These are phyloP conservation scores for Termitomyces sp. DNA, from an alignment of 768 basidiomycete species.

Conservation along the genomic window DNA sequence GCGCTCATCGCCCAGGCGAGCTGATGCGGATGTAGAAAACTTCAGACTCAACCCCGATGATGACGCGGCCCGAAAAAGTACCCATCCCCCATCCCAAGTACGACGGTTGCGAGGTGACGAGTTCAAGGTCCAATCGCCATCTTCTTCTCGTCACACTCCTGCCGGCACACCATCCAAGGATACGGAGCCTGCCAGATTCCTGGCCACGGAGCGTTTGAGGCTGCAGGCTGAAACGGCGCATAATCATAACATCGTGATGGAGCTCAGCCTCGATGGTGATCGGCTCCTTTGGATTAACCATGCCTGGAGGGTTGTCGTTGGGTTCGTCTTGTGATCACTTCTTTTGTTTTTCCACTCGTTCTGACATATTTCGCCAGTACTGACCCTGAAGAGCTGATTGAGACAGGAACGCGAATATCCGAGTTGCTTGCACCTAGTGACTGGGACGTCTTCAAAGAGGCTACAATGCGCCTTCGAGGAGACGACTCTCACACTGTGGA, in stretches of 20 bases:
- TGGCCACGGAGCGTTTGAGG: constrained; percentile 83
- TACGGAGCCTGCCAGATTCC: constrained; percentile 73
- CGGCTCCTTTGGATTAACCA: constrained; percentile 95
- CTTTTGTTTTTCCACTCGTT: neutral
- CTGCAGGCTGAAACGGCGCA: constrained; percentile 93
- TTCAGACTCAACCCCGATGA: constrained; percentile 50
- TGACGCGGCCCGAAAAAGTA: constrained; percentile 43
- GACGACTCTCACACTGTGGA: constrained; percentile 95
- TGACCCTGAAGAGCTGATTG: constrained; percentile 73
- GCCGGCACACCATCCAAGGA: constrained; percentile 43
- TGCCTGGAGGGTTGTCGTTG: constrained; percentile 89
- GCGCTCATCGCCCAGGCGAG: constrained; percentile 28
- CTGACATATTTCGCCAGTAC: constrained; percentile 41
- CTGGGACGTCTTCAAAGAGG: constrained; percentile 78
- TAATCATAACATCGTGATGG: constrained; percentile 93
- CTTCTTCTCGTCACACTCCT: constrained; percentile 22
- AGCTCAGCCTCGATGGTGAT: constrained; percentile 90
- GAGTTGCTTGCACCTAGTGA: constrained; percentile 75
- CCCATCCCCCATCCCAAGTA: constrained; percentile 42
- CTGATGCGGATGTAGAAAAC: constrained; percentile 35
- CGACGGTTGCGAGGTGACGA: constrained; percentile 56
- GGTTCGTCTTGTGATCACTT: constrained; percentile 43
- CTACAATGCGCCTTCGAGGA: constrained; percentile 76
- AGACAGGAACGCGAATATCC: constrained; percentile 77
- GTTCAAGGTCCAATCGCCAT: constrained; percentile 38